phyloP scores from a whole-genome alignment of 2,329 filamentous ascomycete species.

The Boeremia exigua region DNA sequence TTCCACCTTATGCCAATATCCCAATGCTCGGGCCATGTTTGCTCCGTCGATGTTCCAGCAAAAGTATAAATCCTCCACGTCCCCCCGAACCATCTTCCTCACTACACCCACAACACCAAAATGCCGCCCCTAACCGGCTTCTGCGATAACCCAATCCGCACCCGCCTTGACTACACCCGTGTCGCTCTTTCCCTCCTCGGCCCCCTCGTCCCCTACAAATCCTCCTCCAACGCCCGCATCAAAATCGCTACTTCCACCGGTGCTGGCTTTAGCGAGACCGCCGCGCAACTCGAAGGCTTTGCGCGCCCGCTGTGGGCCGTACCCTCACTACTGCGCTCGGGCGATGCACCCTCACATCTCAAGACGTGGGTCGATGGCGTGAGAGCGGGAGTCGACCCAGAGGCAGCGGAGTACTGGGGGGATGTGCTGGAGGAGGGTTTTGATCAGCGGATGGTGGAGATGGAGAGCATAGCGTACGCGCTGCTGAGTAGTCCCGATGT shows the following conservation, averaged over 20 bases:
- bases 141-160: constrained; percentile 22
- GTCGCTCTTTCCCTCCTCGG: constrained; percentile 18
- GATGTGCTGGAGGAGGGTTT: constrained; percentile 38
- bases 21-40: neutral
- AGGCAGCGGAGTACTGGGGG: constrained; percentile 53
- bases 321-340: constrained; percentile 7
- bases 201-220: constrained; percentile 23
- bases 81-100: neutral
- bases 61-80: neutral
- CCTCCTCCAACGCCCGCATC: constrained; percentile 18
- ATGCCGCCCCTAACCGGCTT: constrained; percentile 23
- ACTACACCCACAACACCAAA: neutral
- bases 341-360: neutral
- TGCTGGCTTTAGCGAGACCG: constrained; percentile 25
- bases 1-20: neutral
- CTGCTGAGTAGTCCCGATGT: constrained; percentile 49
- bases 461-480: constrained; percentile 55
- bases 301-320: constrained; percentile 26
- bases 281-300: constrained; percentile 30
- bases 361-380: constrained; percentile 21
- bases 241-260: constrained; percentile 24
- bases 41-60: neutral
- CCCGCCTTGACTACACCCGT: constrained; percentile 13
- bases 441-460: constrained; percentile 60
- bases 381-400: constrained; percentile 30